Percentiles rank a stretch among this genome's conserved stretches.
These are phyloP conservation scores for Backusella circina DNA, from an alignment of 192 early-diverging fungal species.

Conservation along the genomic window DNA sequence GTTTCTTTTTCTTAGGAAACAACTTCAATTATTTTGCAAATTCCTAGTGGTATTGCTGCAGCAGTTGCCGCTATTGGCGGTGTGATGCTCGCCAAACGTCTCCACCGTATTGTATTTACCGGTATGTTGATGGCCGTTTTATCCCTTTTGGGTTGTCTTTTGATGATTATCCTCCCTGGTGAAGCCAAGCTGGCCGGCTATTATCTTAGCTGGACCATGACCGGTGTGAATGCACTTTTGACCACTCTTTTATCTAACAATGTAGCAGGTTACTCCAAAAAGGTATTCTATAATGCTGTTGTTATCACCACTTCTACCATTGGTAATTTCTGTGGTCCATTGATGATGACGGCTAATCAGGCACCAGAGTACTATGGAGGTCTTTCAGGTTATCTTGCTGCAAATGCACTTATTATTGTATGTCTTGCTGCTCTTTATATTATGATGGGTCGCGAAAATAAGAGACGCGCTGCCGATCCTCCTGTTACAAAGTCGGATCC, in stretches of 20 bases:
- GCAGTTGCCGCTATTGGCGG: background rate
- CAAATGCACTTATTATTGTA: constrained; percentile 6
- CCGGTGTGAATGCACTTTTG: background rate
- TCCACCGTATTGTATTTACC: background rate
- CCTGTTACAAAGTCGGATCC: background rate
- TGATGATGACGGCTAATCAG: constrained; percentile 13
- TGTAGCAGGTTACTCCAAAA: constrained; percentile 14
- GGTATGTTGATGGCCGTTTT: background rate
- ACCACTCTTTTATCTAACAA: constrained; percentile 5
- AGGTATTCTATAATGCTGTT: background rate
- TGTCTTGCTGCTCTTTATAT: background rate
- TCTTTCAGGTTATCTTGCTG: background rate
- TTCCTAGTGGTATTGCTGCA: background rate
- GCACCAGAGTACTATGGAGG: constrained; percentile 9
- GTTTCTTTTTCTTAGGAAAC: background rate
- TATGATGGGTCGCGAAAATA: background rate
- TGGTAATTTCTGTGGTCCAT: constrained; percentile 17
- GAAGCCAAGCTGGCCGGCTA: background rate
- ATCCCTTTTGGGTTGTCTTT: constrained; percentile 1
- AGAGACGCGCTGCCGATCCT: background rate
- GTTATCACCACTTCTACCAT: constrained; percentile 3
- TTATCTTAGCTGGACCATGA: constrained; percentile 9
- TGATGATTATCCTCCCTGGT: background rate
- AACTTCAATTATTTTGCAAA: constrained; percentile 2
- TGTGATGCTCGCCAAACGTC: background rate